phyloP scores from a whole-genome alignment of 768 basidiomycete species.

The Xerocomus potaroensis region DNA sequence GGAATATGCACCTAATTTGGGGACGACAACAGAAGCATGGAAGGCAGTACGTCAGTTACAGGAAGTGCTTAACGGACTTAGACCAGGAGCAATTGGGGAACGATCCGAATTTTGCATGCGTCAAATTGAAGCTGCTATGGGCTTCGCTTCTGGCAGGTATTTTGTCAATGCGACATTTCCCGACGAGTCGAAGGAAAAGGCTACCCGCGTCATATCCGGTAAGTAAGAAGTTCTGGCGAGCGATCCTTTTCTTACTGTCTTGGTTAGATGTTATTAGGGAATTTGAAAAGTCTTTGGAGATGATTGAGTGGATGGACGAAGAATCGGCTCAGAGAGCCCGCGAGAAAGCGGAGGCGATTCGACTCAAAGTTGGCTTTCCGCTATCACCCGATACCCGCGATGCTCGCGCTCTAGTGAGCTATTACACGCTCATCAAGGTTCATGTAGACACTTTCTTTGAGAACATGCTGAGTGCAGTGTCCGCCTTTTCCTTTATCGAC shows the following conservation, averaged over 20 bases:
- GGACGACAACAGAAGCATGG: constrained; percentile 73
- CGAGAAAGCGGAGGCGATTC: constrained; percentile 59
- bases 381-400: constrained; percentile 76
- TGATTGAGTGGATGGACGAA: constrained; percentile 90
- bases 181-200: constrained; percentile 73
- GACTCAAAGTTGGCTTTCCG: constrained; percentile 93
- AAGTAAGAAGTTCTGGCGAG: constrained; percentile 10
- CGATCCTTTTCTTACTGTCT: constrained; percentile 3
- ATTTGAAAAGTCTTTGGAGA: constrained; percentile 72
- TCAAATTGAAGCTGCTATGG: constrained; percentile 66
- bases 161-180: constrained; percentile 85
- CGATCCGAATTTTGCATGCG: constrained; percentile 80
- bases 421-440: constrained; percentile 70
- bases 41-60: constrained; percentile 64
- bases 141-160: constrained; percentile 86
- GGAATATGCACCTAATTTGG: constrained; percentile 64
- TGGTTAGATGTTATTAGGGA: constrained; percentile 69
- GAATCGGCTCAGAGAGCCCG: constrained; percentile 76
- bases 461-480: constrained; percentile 70
- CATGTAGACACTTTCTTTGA: constrained; percentile 73
- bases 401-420: constrained; percentile 62
- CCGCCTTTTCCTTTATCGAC: constrained; percentile 4
- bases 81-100: constrained; percentile 81
- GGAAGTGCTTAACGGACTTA: constrained; percentile 76
- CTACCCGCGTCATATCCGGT: constrained; percentile 80